Percentiles rank a stretch among this genome's conserved stretches.
Evolutionary conservation across 2,329 filamentous ascomycete species (phyloP).

Genomic region (Onygena corvina): DNA sequence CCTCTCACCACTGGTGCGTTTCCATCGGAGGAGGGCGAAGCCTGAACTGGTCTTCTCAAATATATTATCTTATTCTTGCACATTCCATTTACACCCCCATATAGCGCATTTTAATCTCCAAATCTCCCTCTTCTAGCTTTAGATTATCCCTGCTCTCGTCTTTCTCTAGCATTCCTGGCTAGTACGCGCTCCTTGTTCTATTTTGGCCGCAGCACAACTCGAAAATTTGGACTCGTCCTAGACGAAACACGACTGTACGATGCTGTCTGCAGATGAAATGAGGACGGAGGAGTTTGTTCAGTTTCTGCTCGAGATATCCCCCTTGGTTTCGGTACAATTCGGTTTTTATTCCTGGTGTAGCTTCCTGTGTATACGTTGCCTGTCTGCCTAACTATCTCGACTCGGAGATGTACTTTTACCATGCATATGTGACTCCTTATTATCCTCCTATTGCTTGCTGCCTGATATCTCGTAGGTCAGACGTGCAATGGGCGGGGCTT

Average conservation of each 20-base stretch:
- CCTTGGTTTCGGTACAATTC: neutral
- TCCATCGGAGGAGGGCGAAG: neutral
- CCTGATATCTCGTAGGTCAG: neutral
- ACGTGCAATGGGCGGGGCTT: neutral
- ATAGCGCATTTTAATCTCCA: neutral
- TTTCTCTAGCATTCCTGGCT: neutral
- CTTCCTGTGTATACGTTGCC: neutral
- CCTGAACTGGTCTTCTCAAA: neutral
- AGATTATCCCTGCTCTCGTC: neutral
- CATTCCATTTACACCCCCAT: neutral
- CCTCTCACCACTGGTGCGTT: neutral
- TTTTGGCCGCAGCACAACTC: neutral
- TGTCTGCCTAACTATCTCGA: neutral
- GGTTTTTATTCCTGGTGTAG: neutral
- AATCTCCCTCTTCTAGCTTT: neutral
- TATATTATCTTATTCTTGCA: neutral
- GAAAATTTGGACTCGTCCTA: neutral
- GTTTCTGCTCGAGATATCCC: neutral
- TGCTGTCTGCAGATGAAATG: neutral
- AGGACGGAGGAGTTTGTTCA: neutral
- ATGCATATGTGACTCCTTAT: slow-evolving; percentile 4
- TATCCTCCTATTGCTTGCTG: neutral
- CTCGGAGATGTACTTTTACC: neutral
- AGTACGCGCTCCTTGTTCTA: neutral
- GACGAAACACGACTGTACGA: neutral